These are phyloP conservation scores for Hymenotorrendiella dingleyae DNA, from an alignment of 2,329 filamentous ascomycete genomes.

Conservation along the genomic window DNA sequence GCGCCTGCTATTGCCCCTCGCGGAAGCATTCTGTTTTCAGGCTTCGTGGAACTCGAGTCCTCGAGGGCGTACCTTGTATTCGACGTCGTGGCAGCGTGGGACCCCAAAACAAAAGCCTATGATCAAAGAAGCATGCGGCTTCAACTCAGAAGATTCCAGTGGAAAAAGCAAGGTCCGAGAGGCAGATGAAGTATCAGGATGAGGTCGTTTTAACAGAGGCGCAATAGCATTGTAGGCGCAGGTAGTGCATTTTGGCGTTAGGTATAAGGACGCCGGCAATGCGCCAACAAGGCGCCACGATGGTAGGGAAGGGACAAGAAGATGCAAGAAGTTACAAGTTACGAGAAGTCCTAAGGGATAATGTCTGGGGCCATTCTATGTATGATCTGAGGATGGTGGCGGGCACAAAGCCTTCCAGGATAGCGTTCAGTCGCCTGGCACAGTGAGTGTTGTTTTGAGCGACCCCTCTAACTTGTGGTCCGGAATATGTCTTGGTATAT, in stretches of 20 bases:
- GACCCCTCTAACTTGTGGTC: no score
- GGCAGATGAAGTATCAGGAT: no score
- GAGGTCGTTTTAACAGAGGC: no score
- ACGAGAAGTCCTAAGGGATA: no score
- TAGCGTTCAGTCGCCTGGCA: no score
- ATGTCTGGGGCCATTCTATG: no score
- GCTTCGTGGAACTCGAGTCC: constrained; percentile 48
- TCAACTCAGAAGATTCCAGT: constrained; percentile 39
- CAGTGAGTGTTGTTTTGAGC: no score
- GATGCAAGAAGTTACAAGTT: no score
- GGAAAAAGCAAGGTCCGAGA: constrained; percentile 36
- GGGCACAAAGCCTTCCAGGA: no score
- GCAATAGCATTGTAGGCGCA: constrained; percentile 7
- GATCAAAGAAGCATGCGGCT: constrained; percentile 32
- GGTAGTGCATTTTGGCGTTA: constrained; percentile 7
- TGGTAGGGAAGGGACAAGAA: not conserved
- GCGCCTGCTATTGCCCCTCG: constrained; percentile 39
- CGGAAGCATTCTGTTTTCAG: constrained; percentile 48
- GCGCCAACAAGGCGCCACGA: not conserved
- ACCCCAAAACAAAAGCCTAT: constrained; percentile 44
- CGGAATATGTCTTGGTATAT: no score
- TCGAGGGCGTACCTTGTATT: constrained; percentile 42
- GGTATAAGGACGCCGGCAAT: not conserved
- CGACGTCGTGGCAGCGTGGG: constrained; percentile 48
- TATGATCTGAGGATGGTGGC: no score